phyloP scores from a whole-genome alignment of 75 land plant species.

The Picea sitchensis region DNA sequence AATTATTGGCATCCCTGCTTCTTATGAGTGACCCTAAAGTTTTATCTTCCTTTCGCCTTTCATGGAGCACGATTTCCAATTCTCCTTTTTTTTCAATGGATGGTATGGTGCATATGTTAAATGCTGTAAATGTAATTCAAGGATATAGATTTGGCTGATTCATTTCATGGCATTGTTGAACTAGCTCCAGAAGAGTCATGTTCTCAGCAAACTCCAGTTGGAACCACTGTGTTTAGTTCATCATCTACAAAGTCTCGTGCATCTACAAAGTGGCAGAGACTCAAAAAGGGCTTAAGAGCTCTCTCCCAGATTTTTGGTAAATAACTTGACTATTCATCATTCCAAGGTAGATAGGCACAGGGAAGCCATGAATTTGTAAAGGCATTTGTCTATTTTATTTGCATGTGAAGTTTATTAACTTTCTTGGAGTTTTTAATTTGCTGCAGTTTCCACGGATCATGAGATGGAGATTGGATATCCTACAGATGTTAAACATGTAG shows the following conservation, averaged over 20 bases:
- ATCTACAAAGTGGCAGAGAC: neutral
- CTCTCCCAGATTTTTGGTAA: neutral
- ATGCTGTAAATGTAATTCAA: too few relatives aligned
- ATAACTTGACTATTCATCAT: neutral
- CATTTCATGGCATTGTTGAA: neutral
- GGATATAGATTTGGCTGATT: too few relatives aligned
- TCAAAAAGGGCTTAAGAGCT: neutral
- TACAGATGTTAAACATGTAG: slow-evolving; percentile 84
- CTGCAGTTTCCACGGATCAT: slow-evolving; percentile 53
- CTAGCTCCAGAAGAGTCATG: neutral
- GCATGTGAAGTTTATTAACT: too few relatives aligned
- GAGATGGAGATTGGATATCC: slow-evolving; percentile 90
- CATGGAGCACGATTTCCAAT: neutral
- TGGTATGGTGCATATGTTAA: too few relatives aligned
- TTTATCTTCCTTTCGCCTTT: neutral
- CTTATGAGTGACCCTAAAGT: too few relatives aligned
- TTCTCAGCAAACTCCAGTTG: slow-evolving; percentile 1
- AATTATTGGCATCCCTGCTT: too few relatives aligned
- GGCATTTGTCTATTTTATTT: too few relatives aligned
- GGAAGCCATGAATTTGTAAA: too few relatives aligned
- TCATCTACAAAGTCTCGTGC: neutral
- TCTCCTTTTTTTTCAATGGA: slow-evolving; percentile 10
- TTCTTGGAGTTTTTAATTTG: neutral
- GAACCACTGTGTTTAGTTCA: neutral
- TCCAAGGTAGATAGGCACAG: too few relatives aligned